Percentiles rank a stretch among this genome's conserved stretches.
Evolutionary conservation across 2,329 filamentous ascomycete species (phyloP).

Genomic region (Lachnellula occidentalis): DNA sequence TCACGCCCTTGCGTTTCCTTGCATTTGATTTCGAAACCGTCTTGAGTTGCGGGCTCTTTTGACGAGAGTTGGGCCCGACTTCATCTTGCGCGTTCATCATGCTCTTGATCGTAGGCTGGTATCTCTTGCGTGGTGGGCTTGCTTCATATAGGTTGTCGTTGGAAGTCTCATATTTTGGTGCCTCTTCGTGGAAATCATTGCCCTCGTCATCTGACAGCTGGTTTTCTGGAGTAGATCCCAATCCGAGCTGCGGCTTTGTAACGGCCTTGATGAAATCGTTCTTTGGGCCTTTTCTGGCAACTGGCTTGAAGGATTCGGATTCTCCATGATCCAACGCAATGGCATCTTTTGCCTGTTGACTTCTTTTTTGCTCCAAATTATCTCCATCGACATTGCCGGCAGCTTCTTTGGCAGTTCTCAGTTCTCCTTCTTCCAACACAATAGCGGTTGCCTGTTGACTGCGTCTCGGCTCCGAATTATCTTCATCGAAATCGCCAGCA

Average conservation of each 20-base stretch:
- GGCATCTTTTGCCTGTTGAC: background rate
- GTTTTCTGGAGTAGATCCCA: background rate
- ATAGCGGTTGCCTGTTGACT: background rate
- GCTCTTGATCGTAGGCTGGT: background rate
- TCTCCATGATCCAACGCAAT: background rate
- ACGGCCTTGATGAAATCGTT: background rate
- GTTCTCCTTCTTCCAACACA: background rate
- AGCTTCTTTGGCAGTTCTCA: background rate
- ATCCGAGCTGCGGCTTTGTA: background rate
- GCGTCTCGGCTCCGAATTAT: background rate
- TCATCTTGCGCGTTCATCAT: background rate
- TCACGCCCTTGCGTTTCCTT: background rate
- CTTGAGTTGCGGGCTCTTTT: background rate
- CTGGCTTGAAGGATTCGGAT: background rate
- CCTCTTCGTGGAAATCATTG: background rate
- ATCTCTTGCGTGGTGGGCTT: background rate
- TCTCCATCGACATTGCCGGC: background rate
- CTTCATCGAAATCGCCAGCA: background rate
- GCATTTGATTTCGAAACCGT: background rate
- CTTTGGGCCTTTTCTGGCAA: background rate
- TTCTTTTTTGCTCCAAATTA: background rate
- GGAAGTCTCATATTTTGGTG: background rate
- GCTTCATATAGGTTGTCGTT: slow-evolving; percentile 2
- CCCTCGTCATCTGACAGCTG: background rate
- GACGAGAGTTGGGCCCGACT: background rate